Percentiles rank a stretch among this genome's conserved stretches.
Conservation (phyloP, 352 stramenopile genomes). For the Phytophthora rubi region DNA sequence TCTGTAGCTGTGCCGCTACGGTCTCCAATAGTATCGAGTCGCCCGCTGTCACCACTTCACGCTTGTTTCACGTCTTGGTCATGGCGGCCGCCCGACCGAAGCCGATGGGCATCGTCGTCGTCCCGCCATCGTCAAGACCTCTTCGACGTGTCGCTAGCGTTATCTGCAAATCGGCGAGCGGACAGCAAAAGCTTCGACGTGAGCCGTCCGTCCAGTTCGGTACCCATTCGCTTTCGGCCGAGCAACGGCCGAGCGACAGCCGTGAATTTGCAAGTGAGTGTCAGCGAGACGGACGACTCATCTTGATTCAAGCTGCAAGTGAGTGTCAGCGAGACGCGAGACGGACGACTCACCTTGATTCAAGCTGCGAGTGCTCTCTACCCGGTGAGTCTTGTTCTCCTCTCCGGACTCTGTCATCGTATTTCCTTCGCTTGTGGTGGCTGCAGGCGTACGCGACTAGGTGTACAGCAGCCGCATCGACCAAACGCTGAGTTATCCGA, state of each 20-base stretch:
- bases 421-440: not conserved
- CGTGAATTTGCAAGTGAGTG: not conserved
- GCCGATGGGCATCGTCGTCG: slow-evolving; percentile 15
- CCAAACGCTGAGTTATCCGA: not conserved
- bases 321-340: no score
- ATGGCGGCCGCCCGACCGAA: not conserved
- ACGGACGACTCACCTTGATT: slow-evolving; percentile 1
- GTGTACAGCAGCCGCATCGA: not conserved
- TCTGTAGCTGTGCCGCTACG: slow-evolving; percentile 27
- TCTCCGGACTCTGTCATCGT: not conserved
- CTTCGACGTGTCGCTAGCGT: not conserved
- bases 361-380: not conserved
- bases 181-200: not conserved
- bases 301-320: not conserved
- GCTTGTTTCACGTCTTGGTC: slow-evolving; percentile 10
- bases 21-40: slow-evolving; percentile 24
- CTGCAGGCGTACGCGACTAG: not conserved
- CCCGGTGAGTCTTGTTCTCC: not conserved
- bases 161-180: not conserved
- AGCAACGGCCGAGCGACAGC: not conserved
- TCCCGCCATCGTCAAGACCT: not conserved
- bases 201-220: not conserved
- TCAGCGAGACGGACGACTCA: not conserved
- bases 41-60: slow-evolving; percentile 2
- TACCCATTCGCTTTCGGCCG: not conserved